Percentiles rank a stretch among this genome's conserved stretches.
These are phyloP conservation scores for Asterophora parasitica DNA, from an alignment of 768 basidiomycete genomes.

Conservation along the genomic window DNA sequence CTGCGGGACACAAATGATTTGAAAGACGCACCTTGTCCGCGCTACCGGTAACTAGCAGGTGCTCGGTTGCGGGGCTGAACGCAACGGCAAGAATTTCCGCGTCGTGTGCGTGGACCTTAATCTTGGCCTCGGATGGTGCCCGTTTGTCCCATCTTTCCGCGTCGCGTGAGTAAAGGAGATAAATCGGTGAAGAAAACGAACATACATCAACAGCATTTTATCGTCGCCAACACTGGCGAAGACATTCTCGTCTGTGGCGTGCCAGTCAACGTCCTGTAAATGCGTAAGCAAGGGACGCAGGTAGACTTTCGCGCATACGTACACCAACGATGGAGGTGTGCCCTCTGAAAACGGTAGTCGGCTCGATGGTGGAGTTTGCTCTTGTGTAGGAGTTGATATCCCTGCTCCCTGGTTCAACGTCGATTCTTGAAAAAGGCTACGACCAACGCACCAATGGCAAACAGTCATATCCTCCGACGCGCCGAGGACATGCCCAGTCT, in stretches of 20 bases:
- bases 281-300: neutral
- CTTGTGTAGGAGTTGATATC: slow-evolving; percentile 89
- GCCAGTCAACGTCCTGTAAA: slow-evolving; percentile 93
- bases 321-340: slow-evolving; percentile 93
- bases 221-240: slow-evolving; percentile 98
- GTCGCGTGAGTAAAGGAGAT: neutral
- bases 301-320: slow-evolving; percentile 24
- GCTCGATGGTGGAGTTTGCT: slow-evolving; percentile 74
- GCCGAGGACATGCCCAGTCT: slow-evolving; percentile 79
- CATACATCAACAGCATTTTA: slow-evolving; percentile 88
- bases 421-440: neutral
- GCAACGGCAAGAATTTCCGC: slow-evolving; percentile 88
- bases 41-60: slow-evolving; percentile 85
- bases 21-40: slow-evolving; percentile 72
- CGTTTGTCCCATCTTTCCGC: slow-evolving; percentile 86
- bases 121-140: slow-evolving; percentile 59
- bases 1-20: neutral
- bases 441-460: slow-evolving; percentile 72
- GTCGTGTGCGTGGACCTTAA: slow-evolving; percentile 80
- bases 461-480: slow-evolving; percentile 96
- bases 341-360: slow-evolving; percentile 76
- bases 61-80: slow-evolving; percentile 78
- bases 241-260: slow-evolving; percentile 71
- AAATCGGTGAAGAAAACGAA: slow-evolving; percentile 9
- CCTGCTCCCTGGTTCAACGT: slow-evolving; percentile 41